Evolutionary conservation across 2,329 filamentous ascomycete species (phyloP), one percentile per base, ranked within the genome.

Genomic region (Neoarthrinium moseri): DNA sequence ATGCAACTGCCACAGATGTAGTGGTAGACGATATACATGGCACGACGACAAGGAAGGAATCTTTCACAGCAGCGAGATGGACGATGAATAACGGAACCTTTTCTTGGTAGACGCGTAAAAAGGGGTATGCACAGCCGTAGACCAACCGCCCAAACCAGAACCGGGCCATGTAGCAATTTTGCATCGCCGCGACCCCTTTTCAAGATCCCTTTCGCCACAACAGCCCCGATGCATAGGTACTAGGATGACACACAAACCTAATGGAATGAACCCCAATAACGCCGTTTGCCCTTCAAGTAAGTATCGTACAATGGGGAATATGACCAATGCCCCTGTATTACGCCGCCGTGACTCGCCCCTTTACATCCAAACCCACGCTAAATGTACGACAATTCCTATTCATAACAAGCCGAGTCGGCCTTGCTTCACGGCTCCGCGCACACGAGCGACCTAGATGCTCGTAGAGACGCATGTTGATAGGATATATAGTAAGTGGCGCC

Each of bases 271-370:
- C 37, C 15, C 37, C 37, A 17, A 18, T 29, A 23, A 26, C 37
- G 23, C 13, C 15, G 17, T 30, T 29, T 29, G 37, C 24, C 37
- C 37, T 23, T 40, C n/a, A n/a, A 29, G 24, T 40, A 24, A 29
- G 30, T 40, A 40, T 40, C 37, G 37, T 40, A 40, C 37, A 40
- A 40, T 27, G 37, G 37, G 37, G 37, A 12, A 29, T 40, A 23
- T 26, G 30, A 17, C 30, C 22, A 40, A 29, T 27, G 21, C 21
- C 22, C 35, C 37, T 20, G 30, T 27, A 40, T 40, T 40, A 40
- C 37, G 27, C 37, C 37, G 37, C 18, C 37, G 37, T n/a, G n/a
- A n/a, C n/a, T n/a, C n/a, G n/a, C n/a, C 32, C 37, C 27, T 29
- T 29, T 29, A 40, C 37, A 40, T 40, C 23, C 17, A 27, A 5